phyloP scores from a whole-genome alignment of 139 green algal species.

The Spirogloea muscicola region DNA sequence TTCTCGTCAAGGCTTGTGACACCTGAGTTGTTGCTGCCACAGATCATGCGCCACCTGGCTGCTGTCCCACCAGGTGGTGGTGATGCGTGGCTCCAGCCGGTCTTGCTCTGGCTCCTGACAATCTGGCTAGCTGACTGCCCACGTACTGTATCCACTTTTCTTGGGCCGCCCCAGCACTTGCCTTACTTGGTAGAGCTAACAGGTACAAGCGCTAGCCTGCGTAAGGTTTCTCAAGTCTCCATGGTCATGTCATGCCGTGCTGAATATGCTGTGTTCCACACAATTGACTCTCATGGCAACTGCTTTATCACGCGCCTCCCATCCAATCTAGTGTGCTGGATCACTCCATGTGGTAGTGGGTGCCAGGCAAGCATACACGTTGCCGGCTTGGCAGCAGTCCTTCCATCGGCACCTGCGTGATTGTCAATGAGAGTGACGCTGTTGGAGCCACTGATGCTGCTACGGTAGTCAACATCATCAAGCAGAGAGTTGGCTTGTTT shows the following conservation, averaged over 20 bases:
- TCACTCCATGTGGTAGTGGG: too few relatives aligned
- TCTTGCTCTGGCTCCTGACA: constrained; percentile 63
- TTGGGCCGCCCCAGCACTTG: constrained; percentile 44
- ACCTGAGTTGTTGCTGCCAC: constrained; percentile 47
- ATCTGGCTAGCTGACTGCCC: constrained; percentile 66
- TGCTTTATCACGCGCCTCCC: too few relatives aligned
- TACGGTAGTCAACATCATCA: constrained; percentile 59
- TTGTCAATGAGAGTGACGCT: too few relatives aligned
- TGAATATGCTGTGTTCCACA: too few relatives aligned
- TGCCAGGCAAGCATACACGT: constrained; percentile 47
- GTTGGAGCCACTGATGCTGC: constrained; percentile 22
- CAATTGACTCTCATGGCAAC: too few relatives aligned
- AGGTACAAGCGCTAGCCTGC: too few relatives aligned
- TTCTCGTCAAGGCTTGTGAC: too few relatives aligned
- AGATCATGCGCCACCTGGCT: constrained; percentile 39
- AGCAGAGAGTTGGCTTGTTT: constrained; percentile 50
- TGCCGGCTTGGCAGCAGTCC: constrained; percentile 59
- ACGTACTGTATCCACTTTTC: constrained; percentile 51
- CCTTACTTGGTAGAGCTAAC: constrained; percentile 23
- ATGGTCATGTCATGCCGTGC: too few relatives aligned
- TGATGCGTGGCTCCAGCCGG: constrained; percentile 33
- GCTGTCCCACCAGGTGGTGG: not conserved
- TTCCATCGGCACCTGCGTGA: constrained; percentile 67
- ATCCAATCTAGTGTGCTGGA: too few relatives aligned
- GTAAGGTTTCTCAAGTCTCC: too few relatives aligned